Evolutionary conservation across 2,329 filamentous ascomycete species (phyloP).

Genomic region (Aspergillus flavus): DNA sequence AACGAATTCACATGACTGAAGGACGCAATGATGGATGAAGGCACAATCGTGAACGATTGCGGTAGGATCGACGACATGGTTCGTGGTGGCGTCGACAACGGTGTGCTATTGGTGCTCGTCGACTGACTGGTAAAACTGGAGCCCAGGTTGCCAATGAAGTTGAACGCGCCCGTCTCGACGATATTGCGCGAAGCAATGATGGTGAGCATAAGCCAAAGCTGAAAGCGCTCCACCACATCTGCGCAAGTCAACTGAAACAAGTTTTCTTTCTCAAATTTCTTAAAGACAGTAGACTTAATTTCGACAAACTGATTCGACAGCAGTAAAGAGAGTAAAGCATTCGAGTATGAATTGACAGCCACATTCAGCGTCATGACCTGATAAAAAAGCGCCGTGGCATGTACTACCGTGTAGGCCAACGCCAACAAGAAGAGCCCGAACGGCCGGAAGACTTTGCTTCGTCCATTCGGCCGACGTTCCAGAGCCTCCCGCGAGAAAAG

Average conservation of each 20-base stretch:
- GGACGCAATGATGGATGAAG: conserved; percentile 58
- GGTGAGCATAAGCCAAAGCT: conserved; percentile 94
- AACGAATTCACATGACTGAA: conserved; percentile 47
- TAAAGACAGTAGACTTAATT: conserved; percentile 98
- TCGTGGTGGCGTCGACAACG: conserved; percentile 59
- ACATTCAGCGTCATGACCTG: conserved; percentile 98
- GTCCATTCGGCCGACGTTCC: conserved; percentile 81
- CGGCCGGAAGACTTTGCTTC: conserved; percentile 86
- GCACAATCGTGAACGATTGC: conserved; percentile 78
- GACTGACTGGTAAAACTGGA: conserved; percentile 34
- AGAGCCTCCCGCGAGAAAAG: conserved; percentile 91
- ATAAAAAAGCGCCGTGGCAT: conserved; percentile 88
- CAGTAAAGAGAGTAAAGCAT: conserved; percentile 86
- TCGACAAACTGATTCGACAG: conserved; percentile 99
- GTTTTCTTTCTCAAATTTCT: conserved; percentile 98
- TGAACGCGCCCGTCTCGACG: conserved; percentile 88
- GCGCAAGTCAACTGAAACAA: conserved; percentile 95
- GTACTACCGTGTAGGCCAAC: conserved; percentile 82
- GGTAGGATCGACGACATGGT: conserved; percentile 74
- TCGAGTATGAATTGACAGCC: conserved; percentile 97
- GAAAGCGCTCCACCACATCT: conserved; percentile 94
- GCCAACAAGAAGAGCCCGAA: conserved; percentile 90
- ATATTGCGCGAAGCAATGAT: conserved; percentile 97
- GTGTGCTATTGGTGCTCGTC: conserved; percentile 49
- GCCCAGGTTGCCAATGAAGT: conserved; percentile 47